Evolutionary conservation across 2,329 filamentous ascomycete species (phyloP), one percentile per base, ranked within the genome.

Genomic region (Colletotrichum chlorophyti): DNA sequence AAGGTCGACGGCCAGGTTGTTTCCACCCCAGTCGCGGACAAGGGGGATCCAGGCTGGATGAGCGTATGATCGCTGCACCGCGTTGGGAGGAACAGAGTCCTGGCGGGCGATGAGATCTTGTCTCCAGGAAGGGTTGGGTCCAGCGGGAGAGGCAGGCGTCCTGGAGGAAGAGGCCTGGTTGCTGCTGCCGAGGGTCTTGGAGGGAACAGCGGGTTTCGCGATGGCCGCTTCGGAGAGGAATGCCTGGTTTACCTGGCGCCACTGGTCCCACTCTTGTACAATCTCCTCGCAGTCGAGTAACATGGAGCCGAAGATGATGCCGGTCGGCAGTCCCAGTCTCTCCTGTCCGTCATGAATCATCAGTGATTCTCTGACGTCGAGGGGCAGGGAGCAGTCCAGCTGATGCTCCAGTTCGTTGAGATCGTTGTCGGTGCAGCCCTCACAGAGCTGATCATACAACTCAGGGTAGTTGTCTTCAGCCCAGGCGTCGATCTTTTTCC

Each of bases 211-310:
- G 5, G 90, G 86, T 53, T 76, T 87, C 70, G 72, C 79, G 64
- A 78, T 81, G 68, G 74, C 77, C 45, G 74, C 86, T 72, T 86
- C 81, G 37, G 85, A 81, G 58, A 98, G 82, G 72, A 91, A 97
- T 70, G 97, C 91, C 58, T 94, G 87, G 70, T 97, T 97, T 62
- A 99, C 95, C 63, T 86, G 88, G 67, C 92, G 88, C 95, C 95
- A 99, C 70, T 97, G 96, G 68, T 91, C 90, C 91, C 94, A 98
- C 72, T 99, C 95, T 73, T 97, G 93, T 19, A 97, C 89, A 66
- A 99, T 97, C 71, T 99, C 95, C 74, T 99, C 95, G 70, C 95
- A 98, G 74, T 99, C 95, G 57, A 99, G 85, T 63, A 99, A 78
- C 95, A 99, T 99, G 71, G 87, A 90, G 60, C 93, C 86, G 68